Base-by-base conservation (phyloP, 1,284 basidiomycete species). In the Leccinum pachyderme region DNA sequence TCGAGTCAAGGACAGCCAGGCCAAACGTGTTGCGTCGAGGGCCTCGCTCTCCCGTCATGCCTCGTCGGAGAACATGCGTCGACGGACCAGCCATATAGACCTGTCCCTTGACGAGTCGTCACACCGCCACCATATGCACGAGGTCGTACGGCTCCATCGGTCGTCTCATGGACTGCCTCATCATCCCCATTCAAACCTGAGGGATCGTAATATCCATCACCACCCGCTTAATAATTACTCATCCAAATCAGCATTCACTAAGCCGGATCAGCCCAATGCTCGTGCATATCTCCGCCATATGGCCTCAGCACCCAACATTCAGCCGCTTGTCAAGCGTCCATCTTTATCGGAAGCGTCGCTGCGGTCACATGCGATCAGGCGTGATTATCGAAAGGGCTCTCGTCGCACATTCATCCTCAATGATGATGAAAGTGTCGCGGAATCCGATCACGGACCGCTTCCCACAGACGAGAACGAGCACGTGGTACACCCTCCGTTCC, bases 271-370 rank as follows among this genome's bases (percentile, higher is more conserved):
- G 24, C 55, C 58, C 41, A 63, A 57, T 55, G 85, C 86, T 7
- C 78, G 78, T 9, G 80, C 82, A 7, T 82, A 87, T 62, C 77
- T 89, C 12, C 79, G 86, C 22, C 86, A 87, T 62, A 87, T 89
- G 75, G 79, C 79, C 1, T 88, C 86, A 24, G 76, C 77, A 11
- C 81, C 84, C 18, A 79, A 78, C 59, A 81, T 87, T 50, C 71
- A 76, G 39, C 72, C 75, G 15, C 72, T 67, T 54, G 71, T 69
- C 5, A 74, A 76, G 25, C 71, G 69, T 55, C 47, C 66, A 57
- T 54, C 63, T 35, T 45, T 64, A 39, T 62, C 68, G 13, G 60
- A 67, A 13, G 49, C 57, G 46, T 67, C 69, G 1, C 46, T 66
- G 8, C 59, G 61, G 48, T 60, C 70, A n/a, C 61, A 63, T 32